Conservation (phyloP, 345 rosid genomes). For the Anastatica hierochuntica region DNA sequence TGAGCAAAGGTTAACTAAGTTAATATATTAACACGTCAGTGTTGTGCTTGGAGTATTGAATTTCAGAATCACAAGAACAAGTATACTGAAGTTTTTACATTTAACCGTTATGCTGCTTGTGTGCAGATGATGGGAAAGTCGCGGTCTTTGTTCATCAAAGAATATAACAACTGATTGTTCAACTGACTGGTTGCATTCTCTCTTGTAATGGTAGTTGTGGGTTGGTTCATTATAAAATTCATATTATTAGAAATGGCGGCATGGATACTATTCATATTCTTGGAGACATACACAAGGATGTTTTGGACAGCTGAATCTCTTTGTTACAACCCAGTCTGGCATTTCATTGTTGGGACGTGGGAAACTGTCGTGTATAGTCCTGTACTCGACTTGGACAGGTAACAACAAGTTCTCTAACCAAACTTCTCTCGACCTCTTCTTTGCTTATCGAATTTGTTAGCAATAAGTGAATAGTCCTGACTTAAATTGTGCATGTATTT, state of each 20-base stretch:
- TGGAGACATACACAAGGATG: constrained; percentile 93
- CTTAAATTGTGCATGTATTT: too few relatives aligned
- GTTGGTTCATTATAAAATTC: constrained; percentile 85
- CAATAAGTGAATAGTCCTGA: too few relatives aligned
- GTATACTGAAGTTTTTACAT: too few relatives aligned
- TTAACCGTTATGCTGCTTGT: too few relatives aligned
- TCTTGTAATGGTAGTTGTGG: constrained; percentile 87
- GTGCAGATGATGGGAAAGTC: constrained; percentile 89
- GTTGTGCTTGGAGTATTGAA: too few relatives aligned
- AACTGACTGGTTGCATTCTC: constrained; percentile 96
- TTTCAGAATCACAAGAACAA: too few relatives aligned
- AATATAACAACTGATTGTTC: constrained; percentile 90
- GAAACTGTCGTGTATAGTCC: constrained; percentile 92
- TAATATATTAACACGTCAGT: too few relatives aligned
- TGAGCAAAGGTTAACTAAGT: constrained; percentile 85
- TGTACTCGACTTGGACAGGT: constrained; percentile 93
- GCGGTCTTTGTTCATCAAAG: constrained; percentile 74
- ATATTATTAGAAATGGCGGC: constrained; percentile 86
- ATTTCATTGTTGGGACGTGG: constrained; percentile 81
- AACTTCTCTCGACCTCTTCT: too few relatives aligned
- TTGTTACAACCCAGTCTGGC: constrained; percentile 92
- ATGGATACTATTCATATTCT: constrained; percentile 89
- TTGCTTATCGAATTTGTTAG: too few relatives aligned
- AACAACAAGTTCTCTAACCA: too few relatives aligned
- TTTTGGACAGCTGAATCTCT: constrained; percentile 97